Evolutionary conservation across 306 rosid species (phyloP).

Genomic region (Prunus mume): DNA sequence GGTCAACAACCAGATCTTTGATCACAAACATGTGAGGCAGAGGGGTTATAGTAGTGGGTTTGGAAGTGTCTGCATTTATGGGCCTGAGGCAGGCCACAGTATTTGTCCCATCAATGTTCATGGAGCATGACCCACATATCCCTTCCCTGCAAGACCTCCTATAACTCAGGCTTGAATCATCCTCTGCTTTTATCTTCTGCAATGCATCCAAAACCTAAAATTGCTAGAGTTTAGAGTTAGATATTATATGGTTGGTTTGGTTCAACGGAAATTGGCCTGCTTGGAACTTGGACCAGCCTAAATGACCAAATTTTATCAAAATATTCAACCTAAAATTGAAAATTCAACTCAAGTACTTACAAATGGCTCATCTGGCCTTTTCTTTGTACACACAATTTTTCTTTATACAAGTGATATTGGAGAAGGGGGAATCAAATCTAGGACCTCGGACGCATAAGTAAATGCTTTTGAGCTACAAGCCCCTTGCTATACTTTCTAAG

Average conservation of each 20-base stretch:
- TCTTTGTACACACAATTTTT: no score
- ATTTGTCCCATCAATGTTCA: slow-evolving; percentile 49
- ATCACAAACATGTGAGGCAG: slow-evolving; percentile 49
- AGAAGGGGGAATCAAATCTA: no score
- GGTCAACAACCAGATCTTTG: slow-evolving; percentile 43
- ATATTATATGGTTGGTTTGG: not conserved
- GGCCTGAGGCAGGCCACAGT: slow-evolving; percentile 42
- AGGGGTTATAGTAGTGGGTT: slow-evolving; percentile 34
- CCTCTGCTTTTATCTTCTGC: slow-evolving; percentile 46
- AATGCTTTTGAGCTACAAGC: no score
- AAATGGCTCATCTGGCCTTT: not conserved
- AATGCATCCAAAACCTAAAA: slow-evolving; percentile 44
- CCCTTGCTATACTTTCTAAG: no score
- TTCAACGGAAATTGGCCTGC: not conserved
- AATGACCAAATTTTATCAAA: not conserved
- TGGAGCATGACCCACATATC: slow-evolving; percentile 48
- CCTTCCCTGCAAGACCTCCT: slow-evolving; percentile 52
- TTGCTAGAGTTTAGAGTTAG: not conserved
- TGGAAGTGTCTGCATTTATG: slow-evolving; percentile 34
- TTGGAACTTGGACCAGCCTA: not conserved
- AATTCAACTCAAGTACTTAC: not conserved
- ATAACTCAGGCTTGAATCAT: slow-evolving; percentile 40
- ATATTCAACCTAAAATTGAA: not conserved
- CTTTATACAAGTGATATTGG: no score
- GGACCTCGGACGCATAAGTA: no score